Evolutionary conservation across 2,329 filamentous ascomycete genomes (phyloP).

Genomic region (Sporothrix curviconia): DNA sequence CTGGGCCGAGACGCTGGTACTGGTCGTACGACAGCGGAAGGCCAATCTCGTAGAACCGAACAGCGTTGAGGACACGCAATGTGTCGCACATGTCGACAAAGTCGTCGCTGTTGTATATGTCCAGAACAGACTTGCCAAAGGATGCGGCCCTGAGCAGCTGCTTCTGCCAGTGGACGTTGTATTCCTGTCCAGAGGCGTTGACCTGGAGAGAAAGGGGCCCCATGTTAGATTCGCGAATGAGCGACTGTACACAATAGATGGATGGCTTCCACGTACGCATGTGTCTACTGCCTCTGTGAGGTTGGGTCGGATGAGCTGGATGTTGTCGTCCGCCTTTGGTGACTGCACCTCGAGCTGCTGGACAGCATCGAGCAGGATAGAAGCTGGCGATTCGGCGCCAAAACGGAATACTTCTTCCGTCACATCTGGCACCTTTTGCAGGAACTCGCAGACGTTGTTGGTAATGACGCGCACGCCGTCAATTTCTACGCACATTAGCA

Average conservation of each 20-base stretch:
- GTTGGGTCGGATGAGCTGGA: slow-evolving; percentile 82
- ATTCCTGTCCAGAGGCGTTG: slow-evolving; percentile 87
- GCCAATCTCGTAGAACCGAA: slow-evolving; percentile 85
- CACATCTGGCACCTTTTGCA: slow-evolving; percentile 86
- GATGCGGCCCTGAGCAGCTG: slow-evolving; percentile 92
- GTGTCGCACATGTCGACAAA: slow-evolving; percentile 98
- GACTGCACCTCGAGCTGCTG: slow-evolving; percentile 88
- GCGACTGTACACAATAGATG: background rate
- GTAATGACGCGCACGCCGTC: slow-evolving; percentile 89
- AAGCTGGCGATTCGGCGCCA: slow-evolving; percentile 80
- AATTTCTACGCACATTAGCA: slow-evolving; percentile 37
- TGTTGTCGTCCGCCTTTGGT: slow-evolving; percentile 94
- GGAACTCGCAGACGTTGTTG: slow-evolving; percentile 91
- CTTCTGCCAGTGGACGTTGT: slow-evolving; percentile 87
- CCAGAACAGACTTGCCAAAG: slow-evolving; percentile 93
- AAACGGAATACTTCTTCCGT: slow-evolving; percentile 85
- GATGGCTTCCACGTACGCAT: slow-evolving; percentile 48
- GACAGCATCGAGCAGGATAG: slow-evolving; percentile 88
- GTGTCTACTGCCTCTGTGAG: slow-evolving; percentile 89
- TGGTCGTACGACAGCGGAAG: slow-evolving; percentile 89
- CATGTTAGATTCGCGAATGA: background rate
- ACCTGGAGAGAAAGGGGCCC: slow-evolving; percentile 31
- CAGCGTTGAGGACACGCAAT: slow-evolving; percentile 83
- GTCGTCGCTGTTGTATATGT: slow-evolving; percentile 96
- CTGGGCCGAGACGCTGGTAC: slow-evolving; percentile 82